Percentiles rank a stretch among this genome's conserved stretches.
phyloP scores from a whole-genome alignment of 257 asterid genomes.

The Fraxinus anomala region DNA sequence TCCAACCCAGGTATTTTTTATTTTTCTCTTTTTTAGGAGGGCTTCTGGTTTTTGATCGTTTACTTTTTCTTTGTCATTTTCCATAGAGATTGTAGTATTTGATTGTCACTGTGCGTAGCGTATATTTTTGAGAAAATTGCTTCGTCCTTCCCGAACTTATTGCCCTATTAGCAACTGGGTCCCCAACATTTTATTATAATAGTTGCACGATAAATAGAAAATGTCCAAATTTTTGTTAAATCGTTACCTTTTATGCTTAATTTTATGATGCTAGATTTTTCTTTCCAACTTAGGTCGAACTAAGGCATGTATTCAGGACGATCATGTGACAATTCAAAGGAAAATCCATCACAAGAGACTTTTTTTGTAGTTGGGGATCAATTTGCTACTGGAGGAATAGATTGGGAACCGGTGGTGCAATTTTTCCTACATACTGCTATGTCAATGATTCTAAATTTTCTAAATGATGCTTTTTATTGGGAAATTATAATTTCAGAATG shows the following conservation, averaged over 20 bases:
- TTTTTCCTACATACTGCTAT: background rate
- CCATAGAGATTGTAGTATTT: background rate
- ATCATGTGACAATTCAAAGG: background rate
- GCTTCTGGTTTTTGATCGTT: background rate
- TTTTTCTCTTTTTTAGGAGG: background rate
- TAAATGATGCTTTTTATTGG: background rate
- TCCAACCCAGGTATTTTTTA: background rate
- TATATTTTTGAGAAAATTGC: background rate
- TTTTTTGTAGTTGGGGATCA: background rate
- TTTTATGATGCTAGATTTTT: background rate
- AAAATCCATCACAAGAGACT: background rate
- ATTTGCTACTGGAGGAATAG: background rate
- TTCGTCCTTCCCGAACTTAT: background rate
- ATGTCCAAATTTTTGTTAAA: background rate
- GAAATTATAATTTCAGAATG: no score
- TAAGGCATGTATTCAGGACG: background rate
- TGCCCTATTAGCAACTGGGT: background rate
- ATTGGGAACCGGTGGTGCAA: background rate
- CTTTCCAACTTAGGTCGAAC: background rate
- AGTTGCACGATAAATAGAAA: background rate
- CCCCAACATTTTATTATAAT: background rate
- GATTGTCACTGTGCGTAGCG: background rate
- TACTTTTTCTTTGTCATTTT: background rate
- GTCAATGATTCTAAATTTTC: background rate
- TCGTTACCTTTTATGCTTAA: background rate